Conservation (phyloP, 2,329 filamentous ascomycete species). For the Fusarium chlamydosporum region DNA sequence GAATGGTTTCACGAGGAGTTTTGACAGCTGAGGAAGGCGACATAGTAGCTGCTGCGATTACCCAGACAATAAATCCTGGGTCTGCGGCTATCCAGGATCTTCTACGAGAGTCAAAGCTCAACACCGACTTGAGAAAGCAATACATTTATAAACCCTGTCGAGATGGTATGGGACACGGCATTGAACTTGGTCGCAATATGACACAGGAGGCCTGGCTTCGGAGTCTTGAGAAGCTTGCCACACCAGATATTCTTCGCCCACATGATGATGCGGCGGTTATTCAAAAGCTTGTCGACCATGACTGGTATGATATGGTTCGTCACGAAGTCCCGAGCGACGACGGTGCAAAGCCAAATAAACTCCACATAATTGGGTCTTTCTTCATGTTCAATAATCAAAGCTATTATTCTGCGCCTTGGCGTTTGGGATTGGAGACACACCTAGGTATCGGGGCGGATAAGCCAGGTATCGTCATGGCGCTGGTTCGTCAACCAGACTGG, state of each 20-base stretch:
- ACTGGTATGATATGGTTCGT: conserved; percentile 35
- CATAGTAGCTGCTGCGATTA: conserved; percentile 13
- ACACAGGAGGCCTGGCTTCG: conserved; percentile 26
- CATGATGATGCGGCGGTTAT: conserved; percentile 33
- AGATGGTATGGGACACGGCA: conserved; percentile 30
- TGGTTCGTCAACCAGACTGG: conserved; percentile 31
- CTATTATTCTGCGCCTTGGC: conserved; percentile 14
- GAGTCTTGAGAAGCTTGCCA: conserved; percentile 5
- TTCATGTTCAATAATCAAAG: conserved; percentile 32
- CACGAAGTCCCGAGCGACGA: conserved; percentile 23
- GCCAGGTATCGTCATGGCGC: conserved; percentile 25
- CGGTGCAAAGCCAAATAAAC: conserved; percentile 24
- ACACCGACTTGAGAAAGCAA: neutral
- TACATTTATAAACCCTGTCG: conserved; percentile 37
- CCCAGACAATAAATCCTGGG: conserved; percentile 20
- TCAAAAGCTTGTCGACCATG: conserved; percentile 30
- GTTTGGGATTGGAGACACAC: conserved; percentile 32
- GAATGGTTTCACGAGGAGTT: conserved; percentile 16
- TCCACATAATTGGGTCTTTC: conserved; percentile 36
- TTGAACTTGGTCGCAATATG: conserved; percentile 26
- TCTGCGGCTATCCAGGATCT: conserved; percentile 7
- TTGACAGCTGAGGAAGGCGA: conserved; percentile 27
- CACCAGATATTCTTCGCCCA: conserved; percentile 13
- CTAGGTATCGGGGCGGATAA: conserved; percentile 28
- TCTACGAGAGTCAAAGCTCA: neutral